A percentile compares a stretch with the other conserved stretches of the same genome.
Conservation (phyloP, 192 early-diverging fungal genomes). For the Dimargaris cristalligena region DNA sequence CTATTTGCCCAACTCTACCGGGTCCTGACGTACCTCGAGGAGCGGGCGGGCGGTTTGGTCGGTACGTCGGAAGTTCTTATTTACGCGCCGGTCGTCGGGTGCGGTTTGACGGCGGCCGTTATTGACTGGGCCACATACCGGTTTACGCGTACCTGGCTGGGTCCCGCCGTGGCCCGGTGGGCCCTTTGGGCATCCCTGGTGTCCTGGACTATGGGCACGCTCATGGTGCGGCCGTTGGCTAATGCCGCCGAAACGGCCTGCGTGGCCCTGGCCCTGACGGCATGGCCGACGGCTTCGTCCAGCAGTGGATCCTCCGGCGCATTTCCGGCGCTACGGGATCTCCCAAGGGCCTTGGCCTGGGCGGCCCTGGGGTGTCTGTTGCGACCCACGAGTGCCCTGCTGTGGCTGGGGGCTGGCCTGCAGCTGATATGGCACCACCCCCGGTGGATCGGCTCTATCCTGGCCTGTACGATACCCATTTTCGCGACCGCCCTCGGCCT, state of each 20-base stretch:
- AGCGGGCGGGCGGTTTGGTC: constrained; percentile 40
- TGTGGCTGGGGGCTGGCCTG: constrained; percentile 68
- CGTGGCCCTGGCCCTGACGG: constrained; percentile 57
- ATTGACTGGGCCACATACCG: constrained; percentile 36
- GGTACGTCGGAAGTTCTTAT: constrained; percentile 33
- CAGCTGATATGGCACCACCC: constrained; percentile 26
- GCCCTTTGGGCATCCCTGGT: constrained; percentile 24
- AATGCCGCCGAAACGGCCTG: constrained; percentile 62
- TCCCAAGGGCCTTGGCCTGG: constrained; percentile 32
- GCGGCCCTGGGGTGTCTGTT: constrained; percentile 72
- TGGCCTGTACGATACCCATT: constrained; percentile 7
- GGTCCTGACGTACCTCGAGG: constrained; percentile 36
- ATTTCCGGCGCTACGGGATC: neutral
- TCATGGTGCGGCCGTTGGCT: constrained; percentile 40
- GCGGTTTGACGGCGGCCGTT: constrained; percentile 5
- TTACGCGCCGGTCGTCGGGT: neutral
- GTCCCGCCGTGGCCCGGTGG: constrained; percentile 39
- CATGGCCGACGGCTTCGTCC: constrained; percentile 56
- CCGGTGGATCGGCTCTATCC: constrained; percentile 4
- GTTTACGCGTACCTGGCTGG: constrained; percentile 48
- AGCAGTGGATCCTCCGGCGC: neutral
- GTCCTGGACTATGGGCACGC: constrained; percentile 45
- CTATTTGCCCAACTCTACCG: constrained; percentile 68
- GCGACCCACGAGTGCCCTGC: constrained; percentile 70
- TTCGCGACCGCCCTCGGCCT: constrained; percentile 26